phyloP scores from a whole-genome alignment of 2,329 filamentous ascomycete genomes.

The Plenodomus biglobosus region DNA sequence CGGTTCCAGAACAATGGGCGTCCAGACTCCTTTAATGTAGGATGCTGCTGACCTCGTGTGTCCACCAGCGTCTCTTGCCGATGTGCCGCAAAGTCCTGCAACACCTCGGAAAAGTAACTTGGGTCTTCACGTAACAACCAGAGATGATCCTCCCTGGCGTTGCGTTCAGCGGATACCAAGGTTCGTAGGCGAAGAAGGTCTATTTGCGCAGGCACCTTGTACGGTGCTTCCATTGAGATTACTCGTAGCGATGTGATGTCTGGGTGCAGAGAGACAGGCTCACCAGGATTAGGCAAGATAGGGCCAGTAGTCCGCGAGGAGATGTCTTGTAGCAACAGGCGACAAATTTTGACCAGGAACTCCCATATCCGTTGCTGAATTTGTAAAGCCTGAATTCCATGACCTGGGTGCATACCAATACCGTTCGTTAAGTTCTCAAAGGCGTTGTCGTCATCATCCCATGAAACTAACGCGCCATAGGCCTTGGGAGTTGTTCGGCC shows the following conservation, averaged over 20 bases:
- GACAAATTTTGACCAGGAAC: constrained; percentile 55
- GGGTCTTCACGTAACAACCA: constrained; percentile 61
- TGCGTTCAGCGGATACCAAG: neutral
- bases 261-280: constrained; percentile 2
- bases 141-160: constrained; percentile 12
- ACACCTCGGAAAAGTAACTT: constrained; percentile 54
- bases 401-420: constrained; percentile 48
- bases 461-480: constrained; percentile 46
- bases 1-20: constrained; percentile 18
- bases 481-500: constrained; percentile 28
- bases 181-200: too few relatives aligned
- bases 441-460: constrained; percentile 44
- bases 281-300: constrained; percentile 5
- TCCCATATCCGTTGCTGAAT: constrained; percentile 52
- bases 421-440: constrained; percentile 41
- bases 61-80: constrained; percentile 25
- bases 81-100: constrained; percentile 53
- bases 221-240: constrained; percentile 8
- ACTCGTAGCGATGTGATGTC: constrained; percentile 33
- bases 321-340: constrained; percentile 54
- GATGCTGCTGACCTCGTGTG: constrained; percentile 12
- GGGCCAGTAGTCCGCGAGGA: constrained; percentile 1
- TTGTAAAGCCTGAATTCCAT: constrained; percentile 56
- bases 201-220: too few relatives aligned
- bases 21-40: constrained; percentile 5